phyloP scores from a whole-genome alignment of 129 eudicot genomes.

The Centrapalus pauciflorus region DNA sequence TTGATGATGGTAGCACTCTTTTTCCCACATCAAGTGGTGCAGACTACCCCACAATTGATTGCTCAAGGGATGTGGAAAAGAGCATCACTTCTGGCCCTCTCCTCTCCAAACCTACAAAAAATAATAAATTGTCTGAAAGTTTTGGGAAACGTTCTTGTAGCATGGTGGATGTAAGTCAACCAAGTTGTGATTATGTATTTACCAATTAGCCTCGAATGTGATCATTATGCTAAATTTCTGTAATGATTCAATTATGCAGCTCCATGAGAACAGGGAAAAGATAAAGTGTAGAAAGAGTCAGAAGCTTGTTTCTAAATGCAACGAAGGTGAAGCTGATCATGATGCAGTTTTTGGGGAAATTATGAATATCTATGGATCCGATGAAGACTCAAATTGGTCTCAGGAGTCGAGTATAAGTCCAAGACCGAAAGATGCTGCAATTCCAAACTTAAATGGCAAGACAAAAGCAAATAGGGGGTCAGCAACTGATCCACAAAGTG shows the following conservation, averaged over 20 bases:
- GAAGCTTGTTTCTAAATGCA: constrained; percentile 16
- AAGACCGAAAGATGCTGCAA: constrained; percentile 12
- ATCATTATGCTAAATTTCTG: not conserved
- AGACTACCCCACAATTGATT: too few species aligned
- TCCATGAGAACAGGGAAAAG: constrained; percentile 43
- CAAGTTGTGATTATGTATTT: not conserved
- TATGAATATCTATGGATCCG: constrained; percentile 40
- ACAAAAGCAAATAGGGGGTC: constrained; percentile 55
- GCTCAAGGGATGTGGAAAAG: not conserved
- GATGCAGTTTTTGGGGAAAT: constrained; percentile 14
- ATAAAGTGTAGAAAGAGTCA: constrained; percentile 37
- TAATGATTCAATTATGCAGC: constrained; percentile 26
- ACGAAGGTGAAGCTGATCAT: constrained; percentile 21
- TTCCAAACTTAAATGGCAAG: constrained; percentile 32
- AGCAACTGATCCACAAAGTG: constrained; percentile 81
- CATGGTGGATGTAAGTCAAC: constrained; percentile 44
- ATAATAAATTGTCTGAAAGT: constrained; percentile 13
- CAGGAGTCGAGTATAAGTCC: constrained; percentile 31
- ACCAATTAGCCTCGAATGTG: not conserved
- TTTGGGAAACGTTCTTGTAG: constrained; percentile 41
- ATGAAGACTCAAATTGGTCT: constrained; percentile 46
- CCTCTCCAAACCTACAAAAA: not conserved
- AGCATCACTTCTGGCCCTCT: not conserved
- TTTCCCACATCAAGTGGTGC: constrained; percentile 13
- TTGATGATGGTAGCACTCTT: not conserved